A percentile compares a stretch with the other conserved stretches of the same genome.
These are phyloP conservation scores for Geranium brycei DNA, from an alignment of 345 rosid genomes.

Conservation along the genomic window DNA sequence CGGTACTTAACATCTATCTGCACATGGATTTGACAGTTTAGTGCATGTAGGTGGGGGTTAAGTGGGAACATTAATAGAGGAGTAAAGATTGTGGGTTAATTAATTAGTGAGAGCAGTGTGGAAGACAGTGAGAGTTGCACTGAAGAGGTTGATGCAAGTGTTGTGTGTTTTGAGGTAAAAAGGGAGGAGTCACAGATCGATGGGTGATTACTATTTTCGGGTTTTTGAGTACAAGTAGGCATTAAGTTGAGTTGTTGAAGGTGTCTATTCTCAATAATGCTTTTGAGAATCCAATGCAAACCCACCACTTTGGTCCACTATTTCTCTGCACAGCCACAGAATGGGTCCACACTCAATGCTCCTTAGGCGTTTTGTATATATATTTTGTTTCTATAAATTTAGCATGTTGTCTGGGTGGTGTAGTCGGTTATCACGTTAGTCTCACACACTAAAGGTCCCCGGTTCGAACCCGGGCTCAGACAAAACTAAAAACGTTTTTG, in stretches of 20 bases:
- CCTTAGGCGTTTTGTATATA: no score
- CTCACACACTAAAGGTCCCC: slow-evolving; percentile 70
- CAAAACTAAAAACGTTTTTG: no score
- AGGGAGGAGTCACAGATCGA: no score
- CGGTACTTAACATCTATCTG: background rate
- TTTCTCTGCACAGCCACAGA: no score
- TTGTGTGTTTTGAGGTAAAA: no score
- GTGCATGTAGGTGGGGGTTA: background rate
- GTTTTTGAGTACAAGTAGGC: background rate
- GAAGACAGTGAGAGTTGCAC: no score
- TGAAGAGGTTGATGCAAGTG: no score
- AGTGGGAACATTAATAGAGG: no score
- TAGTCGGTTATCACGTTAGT: slow-evolving; percentile 70
- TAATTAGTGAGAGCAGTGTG: no score
- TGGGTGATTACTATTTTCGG: background rate
- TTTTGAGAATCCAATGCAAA: background rate
- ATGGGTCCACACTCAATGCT: background rate
- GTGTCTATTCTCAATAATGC: no score
- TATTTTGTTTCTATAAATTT: no score
- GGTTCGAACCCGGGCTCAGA: slow-evolving; percentile 64
- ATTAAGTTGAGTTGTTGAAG: background rate
- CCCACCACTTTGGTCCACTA: background rate
- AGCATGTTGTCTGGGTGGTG: slow-evolving; percentile 51
- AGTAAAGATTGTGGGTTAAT: no score
- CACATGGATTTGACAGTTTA: background rate